These are phyloP conservation scores for Kwoniella mangroviensis DNA, from an alignment of 768 basidiomycete species.

Conservation along the genomic window DNA sequence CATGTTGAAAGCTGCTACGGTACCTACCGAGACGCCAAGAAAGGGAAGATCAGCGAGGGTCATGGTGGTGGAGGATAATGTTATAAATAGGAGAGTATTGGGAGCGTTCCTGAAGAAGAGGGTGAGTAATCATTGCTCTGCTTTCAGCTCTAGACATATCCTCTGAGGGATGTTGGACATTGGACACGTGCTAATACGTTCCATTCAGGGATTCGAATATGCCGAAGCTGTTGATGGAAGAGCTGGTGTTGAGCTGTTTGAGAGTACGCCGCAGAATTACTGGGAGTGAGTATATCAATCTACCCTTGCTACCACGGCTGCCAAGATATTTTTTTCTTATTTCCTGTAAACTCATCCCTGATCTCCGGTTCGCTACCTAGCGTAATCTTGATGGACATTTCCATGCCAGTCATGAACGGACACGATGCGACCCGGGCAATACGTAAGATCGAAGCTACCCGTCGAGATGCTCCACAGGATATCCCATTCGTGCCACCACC, in stretches of 20 bases:
- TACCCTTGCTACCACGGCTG: no score
- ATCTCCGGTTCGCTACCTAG: constrained; percentile 59
- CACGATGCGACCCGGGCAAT: constrained; percentile 83
- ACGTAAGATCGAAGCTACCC: constrained; percentile 69
- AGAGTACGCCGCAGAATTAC: constrained; percentile 65
- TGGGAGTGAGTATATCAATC: constrained; percentile 72
- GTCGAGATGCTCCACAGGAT: constrained; percentile 39
- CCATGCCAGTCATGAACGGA: constrained; percentile 93
- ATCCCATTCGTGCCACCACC: constrained; percentile 22
- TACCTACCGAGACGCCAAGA: constrained; percentile 63
- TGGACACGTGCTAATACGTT: no score
- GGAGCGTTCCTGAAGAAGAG: constrained; percentile 62
- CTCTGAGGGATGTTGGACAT: no score
- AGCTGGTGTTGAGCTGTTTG: constrained; percentile 78
- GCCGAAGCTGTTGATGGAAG: constrained; percentile 81
- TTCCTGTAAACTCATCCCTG: no score
- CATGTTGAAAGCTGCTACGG: constrained; percentile 70
- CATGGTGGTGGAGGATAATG: constrained; percentile 89
- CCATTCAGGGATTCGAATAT: constrained; percentile 69
- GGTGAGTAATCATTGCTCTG: constrained; percentile 37
- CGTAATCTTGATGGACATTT: constrained; percentile 82
- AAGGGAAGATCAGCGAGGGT: constrained; percentile 66
- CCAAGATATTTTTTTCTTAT: no score
- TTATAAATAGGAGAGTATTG: constrained; percentile 79
- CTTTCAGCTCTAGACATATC: neutral